Conservation (phyloP, 768 basidiomycete genomes). For the Tulasnella sp. region DNA sequence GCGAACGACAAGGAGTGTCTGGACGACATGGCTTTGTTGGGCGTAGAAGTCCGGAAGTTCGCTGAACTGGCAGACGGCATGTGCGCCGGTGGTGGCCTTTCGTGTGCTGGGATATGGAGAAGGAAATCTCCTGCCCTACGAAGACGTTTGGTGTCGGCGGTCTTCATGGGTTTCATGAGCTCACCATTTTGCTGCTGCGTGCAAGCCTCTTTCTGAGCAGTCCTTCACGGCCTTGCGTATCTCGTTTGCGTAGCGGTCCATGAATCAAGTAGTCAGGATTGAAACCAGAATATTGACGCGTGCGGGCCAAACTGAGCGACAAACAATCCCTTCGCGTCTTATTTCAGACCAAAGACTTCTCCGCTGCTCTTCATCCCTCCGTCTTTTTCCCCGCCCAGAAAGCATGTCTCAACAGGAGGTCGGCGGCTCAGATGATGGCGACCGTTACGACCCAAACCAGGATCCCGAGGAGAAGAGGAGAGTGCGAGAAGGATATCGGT, state of each 20-base stretch:
- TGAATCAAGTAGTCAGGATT: background rate
- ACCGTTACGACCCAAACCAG: constrained; percentile 71
- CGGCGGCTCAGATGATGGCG: background rate
- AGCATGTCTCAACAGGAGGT: background rate
- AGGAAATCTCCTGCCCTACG: constrained; percentile 67
- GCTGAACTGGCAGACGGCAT: constrained; percentile 4
- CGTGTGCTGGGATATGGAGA: constrained; percentile 24
- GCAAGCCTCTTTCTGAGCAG: constrained; percentile 61
- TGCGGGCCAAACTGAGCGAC: background rate
- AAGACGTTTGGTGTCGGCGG: background rate
- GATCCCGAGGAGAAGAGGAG: constrained; percentile 68
- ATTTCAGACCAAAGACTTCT: background rate
- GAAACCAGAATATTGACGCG: background rate
- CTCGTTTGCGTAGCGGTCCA: constrained; percentile 4
- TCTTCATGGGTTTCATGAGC: background rate
- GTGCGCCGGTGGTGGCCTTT: constrained; percentile 2
- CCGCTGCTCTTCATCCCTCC: no score
- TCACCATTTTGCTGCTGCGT: constrained; percentile 69
- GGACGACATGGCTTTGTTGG: background rate
- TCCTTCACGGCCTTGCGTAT: constrained; percentile 54
- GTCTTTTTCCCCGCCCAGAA: background rate
- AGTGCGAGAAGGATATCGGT: constrained; percentile 62
- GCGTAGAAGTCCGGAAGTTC: constrained; percentile 9
- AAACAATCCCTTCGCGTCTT: background rate
- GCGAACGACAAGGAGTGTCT: constrained; percentile 11